Evolutionary conservation across 1,284 basidiomycete genomes (phyloP).

Genomic region (Boletus hoseneyae): DNA sequence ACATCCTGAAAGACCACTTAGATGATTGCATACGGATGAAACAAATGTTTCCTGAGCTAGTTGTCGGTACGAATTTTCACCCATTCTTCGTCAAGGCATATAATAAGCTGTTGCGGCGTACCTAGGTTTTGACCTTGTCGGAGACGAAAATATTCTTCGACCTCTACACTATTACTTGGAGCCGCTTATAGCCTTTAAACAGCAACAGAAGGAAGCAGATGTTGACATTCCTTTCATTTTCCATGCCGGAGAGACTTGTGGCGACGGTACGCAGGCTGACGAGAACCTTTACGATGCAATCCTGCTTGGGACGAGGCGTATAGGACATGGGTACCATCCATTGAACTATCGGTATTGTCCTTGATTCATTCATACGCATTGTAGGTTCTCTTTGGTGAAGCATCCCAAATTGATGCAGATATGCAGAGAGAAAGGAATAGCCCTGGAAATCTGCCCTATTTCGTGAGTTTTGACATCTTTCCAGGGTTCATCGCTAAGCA

Average conservation of each 20-base stretch:
- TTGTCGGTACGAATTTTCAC: slow-evolving; percentile 47
- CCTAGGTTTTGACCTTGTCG: slow-evolving; percentile 77
- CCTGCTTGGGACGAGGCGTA: slow-evolving; percentile 70
- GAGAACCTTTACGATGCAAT: slow-evolving; percentile 78
- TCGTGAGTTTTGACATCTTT: slow-evolving; percentile 45
- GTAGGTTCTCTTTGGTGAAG: slow-evolving; percentile 66
- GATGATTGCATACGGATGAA: slow-evolving; percentile 74
- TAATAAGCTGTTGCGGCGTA: not conserved
- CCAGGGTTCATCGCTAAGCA: slow-evolving; percentile 6
- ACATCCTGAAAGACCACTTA: slow-evolving; percentile 62
- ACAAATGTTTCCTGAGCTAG: slow-evolving; percentile 69
- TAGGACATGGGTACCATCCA: slow-evolving; percentile 67
- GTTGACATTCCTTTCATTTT: slow-evolving; percentile 76
- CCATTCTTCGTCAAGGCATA: not conserved
- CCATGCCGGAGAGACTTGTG: slow-evolving; percentile 77
- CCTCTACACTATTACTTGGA: slow-evolving; percentile 66
- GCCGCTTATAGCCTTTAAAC: slow-evolving; percentile 57
- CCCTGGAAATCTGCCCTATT: slow-evolving; percentile 70
- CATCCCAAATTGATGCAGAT: slow-evolving; percentile 69
- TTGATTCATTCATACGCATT: slow-evolving; percentile 1
- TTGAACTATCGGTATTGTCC: not conserved
- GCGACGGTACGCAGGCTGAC: slow-evolving; percentile 68
- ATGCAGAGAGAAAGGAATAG: slow-evolving; percentile 60
- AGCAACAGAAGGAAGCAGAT: slow-evolving; percentile 52
- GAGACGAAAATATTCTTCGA: slow-evolving; percentile 62